phyloP scores from a whole-genome alignment of 257 asterid genomes.

The Linaria vulgaris region DNA sequence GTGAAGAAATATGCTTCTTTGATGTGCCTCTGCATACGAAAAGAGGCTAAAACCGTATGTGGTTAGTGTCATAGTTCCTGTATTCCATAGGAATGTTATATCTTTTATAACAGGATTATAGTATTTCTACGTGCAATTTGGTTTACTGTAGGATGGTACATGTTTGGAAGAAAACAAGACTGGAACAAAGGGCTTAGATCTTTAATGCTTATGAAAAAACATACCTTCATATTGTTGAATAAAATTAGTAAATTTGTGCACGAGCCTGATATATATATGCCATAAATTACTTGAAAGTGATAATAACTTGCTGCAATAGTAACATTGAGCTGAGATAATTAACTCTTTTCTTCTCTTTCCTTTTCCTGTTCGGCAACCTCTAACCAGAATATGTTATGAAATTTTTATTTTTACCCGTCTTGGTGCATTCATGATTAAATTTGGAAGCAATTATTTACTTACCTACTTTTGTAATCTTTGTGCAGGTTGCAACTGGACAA shows the following conservation, averaged over 20 bases:
- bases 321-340: background rate
- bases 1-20: too few relatives aligned
- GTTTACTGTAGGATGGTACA: too few relatives aligned
- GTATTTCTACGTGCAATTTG: too few relatives aligned
- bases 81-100: too few relatives aligned
- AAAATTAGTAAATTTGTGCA: too few relatives aligned
- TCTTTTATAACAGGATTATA: too few relatives aligned
- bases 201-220: too few relatives aligned
- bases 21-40: too few relatives aligned
- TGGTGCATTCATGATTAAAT: slow-evolving; percentile 6
- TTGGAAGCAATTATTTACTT: background rate
- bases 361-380: background rate
- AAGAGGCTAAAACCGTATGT: too few relatives aligned
- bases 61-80: too few relatives aligned
- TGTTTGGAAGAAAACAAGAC: too few relatives aligned
- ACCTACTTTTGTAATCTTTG: slow-evolving; percentile 1
- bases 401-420: background rate
- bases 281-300: background rate
- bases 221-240: background rate
- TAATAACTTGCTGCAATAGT: background rate
- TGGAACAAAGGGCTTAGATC: too few relatives aligned
- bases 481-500: slow-evolving; percentile 72
- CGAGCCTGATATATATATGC: slow-evolving; percentile 2
- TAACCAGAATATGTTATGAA: background rate
- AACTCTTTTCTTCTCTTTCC: background rate